A percentile compares a stretch with the other conserved stretches of the same genome.
Conservation (phyloP, 139 green algal species). For the Volvox reticuliferus region DNA sequence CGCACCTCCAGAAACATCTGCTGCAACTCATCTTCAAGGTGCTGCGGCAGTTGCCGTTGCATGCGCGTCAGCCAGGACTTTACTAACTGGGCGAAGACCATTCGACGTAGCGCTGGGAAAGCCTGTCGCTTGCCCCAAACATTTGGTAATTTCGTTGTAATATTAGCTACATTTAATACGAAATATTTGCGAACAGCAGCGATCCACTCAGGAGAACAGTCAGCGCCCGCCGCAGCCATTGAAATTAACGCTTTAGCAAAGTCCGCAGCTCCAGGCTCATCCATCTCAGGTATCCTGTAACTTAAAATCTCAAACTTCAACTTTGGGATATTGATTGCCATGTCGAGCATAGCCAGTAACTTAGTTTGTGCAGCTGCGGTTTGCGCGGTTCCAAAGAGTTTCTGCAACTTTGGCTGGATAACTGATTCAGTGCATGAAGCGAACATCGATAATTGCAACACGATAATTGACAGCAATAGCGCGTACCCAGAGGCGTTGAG, state of each 20-base stretch:
- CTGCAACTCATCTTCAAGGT: not conserved
- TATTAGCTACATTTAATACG: not conserved
- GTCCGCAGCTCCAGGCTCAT: slow-evolving; percentile 11
- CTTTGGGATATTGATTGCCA: not conserved
- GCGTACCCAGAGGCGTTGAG: too few species aligned
- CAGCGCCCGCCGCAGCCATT: not conserved
- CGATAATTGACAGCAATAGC: not conserved
- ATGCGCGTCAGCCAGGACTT: slow-evolving; percentile 26
- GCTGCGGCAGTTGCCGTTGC: not conserved
- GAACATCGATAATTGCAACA: not conserved
- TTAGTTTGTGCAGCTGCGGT: not conserved
- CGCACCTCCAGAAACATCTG: slow-evolving; percentile 20
- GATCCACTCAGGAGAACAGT: not conserved
- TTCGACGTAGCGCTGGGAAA: slow-evolving; percentile 11
- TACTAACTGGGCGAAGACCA: slow-evolving; percentile 33
- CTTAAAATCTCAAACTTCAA: not conserved
- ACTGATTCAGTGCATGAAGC: not conserved
- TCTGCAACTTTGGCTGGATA: not conserved
- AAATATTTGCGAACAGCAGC: not conserved
- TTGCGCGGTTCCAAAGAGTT: not conserved
- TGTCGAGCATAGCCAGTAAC: slow-evolving; percentile 1
- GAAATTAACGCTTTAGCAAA: not conserved
- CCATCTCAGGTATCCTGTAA: not conserved
- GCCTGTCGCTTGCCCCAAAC: slow-evolving; percentile 20
- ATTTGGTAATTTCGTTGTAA: not conserved